phyloP scores from a whole-genome alignment of 805 yeast species.

The Candida palmyrensis region DNA sequence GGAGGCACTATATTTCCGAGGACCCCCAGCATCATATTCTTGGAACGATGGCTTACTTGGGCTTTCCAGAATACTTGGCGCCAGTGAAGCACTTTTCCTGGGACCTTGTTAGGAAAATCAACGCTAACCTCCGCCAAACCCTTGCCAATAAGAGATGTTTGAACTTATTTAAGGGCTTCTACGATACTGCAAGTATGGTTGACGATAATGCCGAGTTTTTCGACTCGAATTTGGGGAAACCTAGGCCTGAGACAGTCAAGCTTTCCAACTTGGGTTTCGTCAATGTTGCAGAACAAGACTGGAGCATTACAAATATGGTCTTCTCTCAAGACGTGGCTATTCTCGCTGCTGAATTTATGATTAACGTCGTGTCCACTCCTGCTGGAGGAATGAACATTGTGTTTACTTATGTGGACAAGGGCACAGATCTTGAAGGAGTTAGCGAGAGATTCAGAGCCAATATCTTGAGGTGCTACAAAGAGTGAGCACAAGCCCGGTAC shows the following conservation, averaged over 20 bases:
- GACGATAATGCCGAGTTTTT: conserved; percentile 19
- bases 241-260: conserved; percentile 27
- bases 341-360: conserved; percentile 28
- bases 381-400: conserved; percentile 32
- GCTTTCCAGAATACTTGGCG: conserved; percentile 24
- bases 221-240: conserved; percentile 14
- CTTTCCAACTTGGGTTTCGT: conserved; percentile 33
- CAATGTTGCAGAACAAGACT: conserved; percentile 8
- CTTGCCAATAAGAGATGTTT: conserved; percentile 19
- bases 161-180: conserved; percentile 16
- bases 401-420: conserved; percentile 24
- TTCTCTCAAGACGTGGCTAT: conserved; percentile 36
- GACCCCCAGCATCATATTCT: conserved; percentile 17
- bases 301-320: conserved; percentile 26
- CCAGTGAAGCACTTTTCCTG: conserved; percentile 28
- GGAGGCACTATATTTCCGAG: conserved; percentile 18
- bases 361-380: conserved; percentile 24
- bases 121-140: conserved; percentile 12
- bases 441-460: background rate
- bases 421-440: background rate
- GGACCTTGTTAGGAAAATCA: conserved; percentile 22
- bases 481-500: too few species aligned
- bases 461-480: background rate
- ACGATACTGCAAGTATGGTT: conserved; percentile 9
- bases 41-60: conserved; percentile 31